Evolutionary conservation across 2,329 filamentous ascomycete species (phyloP).

Genomic region (Emmonsia crescens): DNA sequence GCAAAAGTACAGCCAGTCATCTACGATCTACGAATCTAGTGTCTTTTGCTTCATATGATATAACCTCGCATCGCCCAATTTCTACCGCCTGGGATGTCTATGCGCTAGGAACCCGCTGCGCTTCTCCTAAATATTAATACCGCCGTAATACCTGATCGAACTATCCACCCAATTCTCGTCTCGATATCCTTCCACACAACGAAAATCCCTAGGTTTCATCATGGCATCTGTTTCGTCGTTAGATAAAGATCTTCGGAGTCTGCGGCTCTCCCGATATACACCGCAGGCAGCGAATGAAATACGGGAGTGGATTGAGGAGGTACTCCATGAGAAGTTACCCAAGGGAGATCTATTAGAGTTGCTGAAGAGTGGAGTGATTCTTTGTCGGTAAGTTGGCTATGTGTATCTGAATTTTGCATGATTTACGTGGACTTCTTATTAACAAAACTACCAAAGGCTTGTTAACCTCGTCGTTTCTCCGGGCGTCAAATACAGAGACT

Average conservation of each 20-base stretch:
- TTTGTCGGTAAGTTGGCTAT: constrained; percentile 66
- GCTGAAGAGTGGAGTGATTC: constrained; percentile 78
- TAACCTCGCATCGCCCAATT: background rate
- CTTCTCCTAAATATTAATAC: too few relatives aligned
- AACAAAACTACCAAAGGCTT: constrained; percentile 45
- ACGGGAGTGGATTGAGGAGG: constrained; percentile 72
- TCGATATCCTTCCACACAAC: background rate
- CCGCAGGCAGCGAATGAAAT: constrained; percentile 80
- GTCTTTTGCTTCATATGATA: background rate
- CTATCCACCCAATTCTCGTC: background rate
- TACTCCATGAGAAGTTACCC: constrained; percentile 62
- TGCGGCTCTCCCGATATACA: constrained; percentile 90
- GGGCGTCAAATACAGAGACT: constrained; percentile 80
- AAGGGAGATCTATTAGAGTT: constrained; percentile 69
- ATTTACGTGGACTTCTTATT: constrained; percentile 15
- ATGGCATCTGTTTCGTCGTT: constrained; percentile 94
- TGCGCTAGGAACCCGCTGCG: background rate
- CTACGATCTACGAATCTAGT: background rate
- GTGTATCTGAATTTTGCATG: background rate
- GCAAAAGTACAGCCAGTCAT: background rate
- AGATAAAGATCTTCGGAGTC: constrained; percentile 86
- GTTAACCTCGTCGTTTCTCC: constrained; percentile 68
- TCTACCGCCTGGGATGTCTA: background rate
- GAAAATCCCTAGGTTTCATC: constrained; percentile 8
- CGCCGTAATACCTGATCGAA: background rate